Percentiles rank a stretch among this genome's conserved stretches.
Evolutionary conservation across 306 rosid species (phyloP).

Genomic region (Cicer yamashitae): DNA sequence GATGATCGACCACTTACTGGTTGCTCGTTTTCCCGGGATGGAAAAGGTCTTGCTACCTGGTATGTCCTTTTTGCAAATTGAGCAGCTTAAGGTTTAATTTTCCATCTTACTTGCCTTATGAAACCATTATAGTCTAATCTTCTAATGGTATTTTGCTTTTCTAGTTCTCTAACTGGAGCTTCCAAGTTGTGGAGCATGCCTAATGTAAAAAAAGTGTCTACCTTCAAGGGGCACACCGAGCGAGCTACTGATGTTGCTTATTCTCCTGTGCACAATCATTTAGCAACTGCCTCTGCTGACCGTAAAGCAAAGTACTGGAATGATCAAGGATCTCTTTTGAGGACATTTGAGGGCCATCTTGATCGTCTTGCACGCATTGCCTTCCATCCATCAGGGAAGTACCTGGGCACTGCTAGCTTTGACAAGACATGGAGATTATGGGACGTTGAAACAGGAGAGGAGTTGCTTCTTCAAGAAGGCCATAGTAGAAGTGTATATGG

Average conservation of each 20-base stretch:
- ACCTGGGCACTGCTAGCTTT: conserved; percentile 92
- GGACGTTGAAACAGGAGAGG: conserved; percentile 87
- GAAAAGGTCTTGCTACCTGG: conserved; percentile 83
- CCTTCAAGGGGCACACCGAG: conserved; percentile 86
- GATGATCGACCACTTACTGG: conserved; percentile 95
- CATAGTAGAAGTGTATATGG: conserved; percentile 90
- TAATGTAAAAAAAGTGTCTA: conserved; percentile 59
- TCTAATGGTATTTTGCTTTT: conserved; percentile 41
- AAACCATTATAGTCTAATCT: conserved; percentile 35
- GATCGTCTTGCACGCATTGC: conserved; percentile 95
- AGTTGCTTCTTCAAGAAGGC: conserved; percentile 97
- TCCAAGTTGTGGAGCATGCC: conserved; percentile 96
- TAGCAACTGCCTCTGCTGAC: conserved; percentile 97
- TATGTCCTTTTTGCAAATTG: conserved; percentile 42
- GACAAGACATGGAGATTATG: conserved; percentile 99
- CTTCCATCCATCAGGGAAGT: conserved; percentile 96
- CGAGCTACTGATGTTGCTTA: conserved; percentile 84
- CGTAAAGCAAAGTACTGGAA: conserved; percentile 90
- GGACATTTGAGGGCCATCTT: conserved; percentile 86
- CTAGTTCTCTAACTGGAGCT: conserved; percentile 79
- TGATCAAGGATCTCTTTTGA: conserved; percentile 71
- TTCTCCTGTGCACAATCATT: conserved; percentile 73
- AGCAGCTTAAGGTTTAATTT: conserved; percentile 24
- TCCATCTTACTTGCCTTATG: conserved; percentile 5
- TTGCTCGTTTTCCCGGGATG: conserved; percentile 83